Evolutionary conservation across 345 rosid genomes (phyloP), one percentile per base, ranked within the genome.

Genomic region (Heritiera fomes): DNA sequence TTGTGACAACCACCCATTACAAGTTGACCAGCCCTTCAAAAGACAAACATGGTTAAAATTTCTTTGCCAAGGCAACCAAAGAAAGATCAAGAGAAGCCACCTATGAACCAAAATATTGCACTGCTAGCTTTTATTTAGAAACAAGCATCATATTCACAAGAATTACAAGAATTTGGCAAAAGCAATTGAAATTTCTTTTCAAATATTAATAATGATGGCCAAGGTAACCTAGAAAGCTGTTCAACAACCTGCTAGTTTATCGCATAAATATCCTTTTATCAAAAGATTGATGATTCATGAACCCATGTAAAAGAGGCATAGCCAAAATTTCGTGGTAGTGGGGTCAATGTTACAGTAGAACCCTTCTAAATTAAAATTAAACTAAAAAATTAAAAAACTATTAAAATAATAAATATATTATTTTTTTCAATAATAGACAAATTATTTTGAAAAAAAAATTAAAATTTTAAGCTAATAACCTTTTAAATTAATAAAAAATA

Each of bases 201-300:
- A 23, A 14, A 43, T 11, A 2, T 20, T 43, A 41, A 67, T 46
- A 68, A 45, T 23, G 73, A 66, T 7, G 43, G 52, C 55, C 73
- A 68, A 46, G 38, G 38, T 46, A 68, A 68, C 73, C n/a, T 45
- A 20, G 38, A 46, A 68, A 46, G 32, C 73, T n/a, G 32, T 46
- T 45, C 53, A 45, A 46, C 55, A 68, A 68, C 10, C 73, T 20
- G 14, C 9, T 68, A 40, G 8, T 32, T 38, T 40, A 17, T 65
- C 12, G 6, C 14, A 40, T 18, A 7, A 9, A 41, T 63, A 63
- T 17, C 71, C 28, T 7, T 64, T 66, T 66, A 40, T 40, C 71
- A 66, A 66, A 66, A 18, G 17, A 10, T 45, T 20, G 38, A 11
- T 23, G 55, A 46, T 46, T 45, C 38, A 20, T 12, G 17, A 11